Percentiles rank a stretch among this genome's conserved stretches.
phyloP scores from a whole-genome alignment of 2,329 filamentous ascomycete species.

The Fusarium transvaalense region DNA sequence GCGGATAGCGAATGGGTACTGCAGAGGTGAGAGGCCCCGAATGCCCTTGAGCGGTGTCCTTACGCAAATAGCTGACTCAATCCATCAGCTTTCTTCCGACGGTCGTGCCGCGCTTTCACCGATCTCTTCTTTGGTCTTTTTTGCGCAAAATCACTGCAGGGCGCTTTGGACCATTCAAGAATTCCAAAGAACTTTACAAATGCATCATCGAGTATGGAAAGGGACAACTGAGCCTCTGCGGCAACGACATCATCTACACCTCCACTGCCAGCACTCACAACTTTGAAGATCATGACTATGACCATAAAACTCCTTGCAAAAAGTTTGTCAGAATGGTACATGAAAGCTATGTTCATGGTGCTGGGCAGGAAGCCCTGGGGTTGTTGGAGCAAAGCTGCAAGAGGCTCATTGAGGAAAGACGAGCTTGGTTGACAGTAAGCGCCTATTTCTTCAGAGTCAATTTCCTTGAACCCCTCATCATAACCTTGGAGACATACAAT shows the following conservation, averaged over 20 bases:
- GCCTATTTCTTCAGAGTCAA: neutral
- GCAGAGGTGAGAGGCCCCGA: neutral
- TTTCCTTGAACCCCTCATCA: neutral
- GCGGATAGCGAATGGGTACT: conserved; percentile 5
- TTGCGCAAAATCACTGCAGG: neutral
- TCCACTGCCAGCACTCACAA: neutral
- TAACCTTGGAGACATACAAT: neutral
- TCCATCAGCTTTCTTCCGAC: conserved; percentile 14
- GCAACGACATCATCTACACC: neutral
- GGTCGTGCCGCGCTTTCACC: neutral
- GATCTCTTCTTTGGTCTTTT: conserved; percentile 1
- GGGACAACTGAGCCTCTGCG: conserved; percentile 1
- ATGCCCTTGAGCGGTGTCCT: neutral
- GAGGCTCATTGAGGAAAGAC: neutral
- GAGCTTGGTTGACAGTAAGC: neutral
- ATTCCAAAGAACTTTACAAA: conserved; percentile 1
- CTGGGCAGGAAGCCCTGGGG: neutral
- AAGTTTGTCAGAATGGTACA: neutral
- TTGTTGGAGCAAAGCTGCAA: conserved; percentile 19
- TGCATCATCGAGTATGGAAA: neutral
- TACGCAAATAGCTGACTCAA: neutral
- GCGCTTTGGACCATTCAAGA: neutral
- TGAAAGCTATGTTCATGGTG: neutral
- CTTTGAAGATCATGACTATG: neutral
- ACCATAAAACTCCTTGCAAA: neutral